Conservation (phyloP, 1,139 yeast genomes). For the Suhomyces anneliseae region DNA sequence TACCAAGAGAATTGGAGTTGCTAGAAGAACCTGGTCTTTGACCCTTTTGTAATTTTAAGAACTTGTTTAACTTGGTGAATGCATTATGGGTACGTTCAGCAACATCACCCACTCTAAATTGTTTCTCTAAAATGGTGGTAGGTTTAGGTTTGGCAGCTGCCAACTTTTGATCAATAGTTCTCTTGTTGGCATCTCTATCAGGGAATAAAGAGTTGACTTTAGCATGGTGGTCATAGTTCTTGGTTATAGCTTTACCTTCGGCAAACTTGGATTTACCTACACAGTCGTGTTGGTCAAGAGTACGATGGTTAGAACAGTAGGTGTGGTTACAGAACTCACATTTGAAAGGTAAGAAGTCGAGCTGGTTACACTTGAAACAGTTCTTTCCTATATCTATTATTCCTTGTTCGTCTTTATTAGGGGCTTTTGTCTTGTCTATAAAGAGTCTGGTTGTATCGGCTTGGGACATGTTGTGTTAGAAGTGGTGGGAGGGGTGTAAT, state of each 20-base stretch:
- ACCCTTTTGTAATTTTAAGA: conserved; percentile 36
- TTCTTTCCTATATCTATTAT: conserved; percentile 70
- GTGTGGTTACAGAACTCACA: conserved; percentile 58
- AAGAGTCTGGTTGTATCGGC: conserved; percentile 13
- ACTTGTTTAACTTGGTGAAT: conserved; percentile 45
- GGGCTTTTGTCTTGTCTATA: conserved; percentile 12
- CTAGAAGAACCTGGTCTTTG: conserved; percentile 1
- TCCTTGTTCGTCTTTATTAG: conserved; percentile 32
- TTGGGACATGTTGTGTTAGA: conserved; percentile 6
- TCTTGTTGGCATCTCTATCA: conserved; percentile 43
- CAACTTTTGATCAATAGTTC: conserved; percentile 42
- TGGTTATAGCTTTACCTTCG: conserved; percentile 3
- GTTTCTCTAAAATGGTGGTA: conserved; percentile 25
- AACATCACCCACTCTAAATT: conserved; percentile 32
- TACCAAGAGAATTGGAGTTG: conserved; percentile 7
- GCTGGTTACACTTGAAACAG: conserved; percentile 59
- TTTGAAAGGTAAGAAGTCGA: conserved; percentile 69
- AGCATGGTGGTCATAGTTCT: conserved; percentile 15
- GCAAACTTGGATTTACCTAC: conserved; percentile 17
- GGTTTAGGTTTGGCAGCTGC: conserved; percentile 25
- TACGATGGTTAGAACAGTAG: conserved; percentile 61
- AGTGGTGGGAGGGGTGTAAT: background rate
- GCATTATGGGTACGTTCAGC: conserved; percentile 34
- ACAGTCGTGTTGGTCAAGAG: conserved; percentile 50
- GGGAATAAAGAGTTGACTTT: conserved; percentile 55